Evolutionary conservation across 73 alveolate genomes (phyloP).

Genomic region (Stentor coeruleus): DNA sequence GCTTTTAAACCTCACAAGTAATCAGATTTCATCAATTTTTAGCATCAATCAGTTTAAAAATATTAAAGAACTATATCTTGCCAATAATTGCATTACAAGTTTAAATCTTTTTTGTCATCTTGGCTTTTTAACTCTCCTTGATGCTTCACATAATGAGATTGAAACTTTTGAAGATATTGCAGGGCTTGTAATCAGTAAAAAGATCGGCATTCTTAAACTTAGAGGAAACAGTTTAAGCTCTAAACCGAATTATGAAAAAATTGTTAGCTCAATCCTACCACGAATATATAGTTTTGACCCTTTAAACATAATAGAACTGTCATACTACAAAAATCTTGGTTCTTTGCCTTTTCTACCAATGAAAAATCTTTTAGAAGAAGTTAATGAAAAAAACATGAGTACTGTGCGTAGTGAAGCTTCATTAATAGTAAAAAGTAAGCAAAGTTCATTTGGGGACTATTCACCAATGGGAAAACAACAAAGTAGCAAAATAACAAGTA

Average conservation of each 20-base stretch:
- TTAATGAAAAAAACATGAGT: no score
- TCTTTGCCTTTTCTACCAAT: neutral
- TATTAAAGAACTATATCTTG: neutral
- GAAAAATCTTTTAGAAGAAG: neutral
- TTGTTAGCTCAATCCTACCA: neutral
- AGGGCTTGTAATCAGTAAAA: neutral
- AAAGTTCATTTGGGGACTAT: neutral
- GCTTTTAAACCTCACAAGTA: neutral
- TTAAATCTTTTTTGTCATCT: neutral
- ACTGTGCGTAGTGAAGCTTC: neutral
- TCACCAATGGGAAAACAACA: neutral
- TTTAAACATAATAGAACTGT: neutral
- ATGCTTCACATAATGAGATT: neutral
- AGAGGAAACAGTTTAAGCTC: neutral
- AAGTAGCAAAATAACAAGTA: neutral
- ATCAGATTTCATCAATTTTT: neutral
- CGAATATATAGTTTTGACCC: neutral
- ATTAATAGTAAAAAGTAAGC: neutral
- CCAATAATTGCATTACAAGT: neutral
- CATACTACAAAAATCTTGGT: neutral
- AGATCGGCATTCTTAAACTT: neutral
- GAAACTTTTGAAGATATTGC: neutral
- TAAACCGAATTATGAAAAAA: neutral
- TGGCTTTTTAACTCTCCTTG: neutral
- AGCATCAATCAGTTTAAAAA: neutral